Base-by-base conservation (phyloP, 176 grass and related monocot genomes). In the Melocanna baccifera region DNA sequence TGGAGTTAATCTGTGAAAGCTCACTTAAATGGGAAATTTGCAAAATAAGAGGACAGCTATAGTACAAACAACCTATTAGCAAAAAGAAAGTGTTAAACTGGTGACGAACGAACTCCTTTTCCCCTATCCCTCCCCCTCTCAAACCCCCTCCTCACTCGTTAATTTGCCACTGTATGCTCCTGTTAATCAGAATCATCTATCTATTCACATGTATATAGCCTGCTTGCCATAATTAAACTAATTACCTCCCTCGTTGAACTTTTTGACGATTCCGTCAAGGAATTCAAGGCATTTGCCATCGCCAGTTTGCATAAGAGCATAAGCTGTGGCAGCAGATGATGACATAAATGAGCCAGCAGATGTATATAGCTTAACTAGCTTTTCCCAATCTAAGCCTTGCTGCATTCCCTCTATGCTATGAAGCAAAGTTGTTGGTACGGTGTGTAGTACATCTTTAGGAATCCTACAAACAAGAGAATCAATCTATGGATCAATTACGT, bases 251-350 rank as follows among this genome's bases (percentile, higher is more conserved):
- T 62, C 83, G 16, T 84, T 81, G n/a, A 94, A 94, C n/a, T 46
- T 85, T 0, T 65, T 61, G 11, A 91, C 22, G 22, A 81, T 16
- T 20, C 3, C 2, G 1, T 84, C 73, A n/a, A 94, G 53, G 51
- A 72, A 94, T 23, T 91, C 25, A 2, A 94, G 71, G 30, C 89
- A 91, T 18, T 89, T 88, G 3, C 65, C 81, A 14, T 94, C 83
- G 0, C 84, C 75, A 0, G 86, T 88, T 59, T 84, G 72, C 79
- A 91, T 89, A 30, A 91, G 83, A 25, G 70, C 92, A 40, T 71
- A 81, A 14, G 88, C 88, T 12, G 92, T 91, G 6, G 92, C 20
- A 34, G 92, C 82, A 7, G 79, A 69, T 5, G 88, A 90, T 12
- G 61, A 81, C 52, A 88, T 23, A 5, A 91, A 89, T 9, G 88